These are phyloP conservation scores for Diaporthe longicolla DNA, from an alignment of 2,329 filamentous ascomycete species.

Conservation along the genomic window DNA sequence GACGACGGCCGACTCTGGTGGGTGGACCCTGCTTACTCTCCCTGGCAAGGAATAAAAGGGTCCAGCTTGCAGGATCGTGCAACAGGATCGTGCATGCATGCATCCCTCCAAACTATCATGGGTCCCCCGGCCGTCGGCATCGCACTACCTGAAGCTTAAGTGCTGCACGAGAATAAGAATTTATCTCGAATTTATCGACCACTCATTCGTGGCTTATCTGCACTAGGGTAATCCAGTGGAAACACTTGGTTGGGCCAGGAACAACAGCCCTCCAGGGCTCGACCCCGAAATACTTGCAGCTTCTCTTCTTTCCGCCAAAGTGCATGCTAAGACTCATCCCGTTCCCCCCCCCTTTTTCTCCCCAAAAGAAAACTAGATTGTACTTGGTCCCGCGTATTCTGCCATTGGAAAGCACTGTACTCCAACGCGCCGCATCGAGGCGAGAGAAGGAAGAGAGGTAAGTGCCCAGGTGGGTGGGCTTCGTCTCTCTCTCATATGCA, in stretches of 20 bases:
- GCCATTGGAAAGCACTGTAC: not conserved
- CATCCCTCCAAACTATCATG: not conserved
- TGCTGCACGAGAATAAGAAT: not conserved
- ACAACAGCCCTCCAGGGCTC: not conserved
- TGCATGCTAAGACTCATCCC: not conserved
- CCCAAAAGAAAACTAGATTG: no score
- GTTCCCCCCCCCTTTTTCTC: no score
- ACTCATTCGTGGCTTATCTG: not conserved
- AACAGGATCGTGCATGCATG: constrained; percentile 6
- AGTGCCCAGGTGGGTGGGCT: no score
- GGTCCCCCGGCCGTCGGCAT: not conserved
- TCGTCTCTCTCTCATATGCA: not conserved
- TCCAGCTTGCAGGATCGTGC: not conserved
- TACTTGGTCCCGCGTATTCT: not conserved
- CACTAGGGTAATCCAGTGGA: not conserved
- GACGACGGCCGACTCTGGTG: not conserved
- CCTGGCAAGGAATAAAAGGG: not conserved
- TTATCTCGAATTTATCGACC: constrained; percentile 18
- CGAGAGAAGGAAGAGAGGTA: not conserved
- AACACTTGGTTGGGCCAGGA: not conserved
- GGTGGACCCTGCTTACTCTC: not conserved
- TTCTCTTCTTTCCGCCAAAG: not conserved
- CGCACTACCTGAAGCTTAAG: not conserved
- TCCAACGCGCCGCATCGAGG: no score
- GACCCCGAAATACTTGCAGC: not conserved